These are phyloP conservation scores for Yamadazyma mexicana DNA, from an alignment of 1,139 yeast species.

Conservation along the genomic window DNA sequence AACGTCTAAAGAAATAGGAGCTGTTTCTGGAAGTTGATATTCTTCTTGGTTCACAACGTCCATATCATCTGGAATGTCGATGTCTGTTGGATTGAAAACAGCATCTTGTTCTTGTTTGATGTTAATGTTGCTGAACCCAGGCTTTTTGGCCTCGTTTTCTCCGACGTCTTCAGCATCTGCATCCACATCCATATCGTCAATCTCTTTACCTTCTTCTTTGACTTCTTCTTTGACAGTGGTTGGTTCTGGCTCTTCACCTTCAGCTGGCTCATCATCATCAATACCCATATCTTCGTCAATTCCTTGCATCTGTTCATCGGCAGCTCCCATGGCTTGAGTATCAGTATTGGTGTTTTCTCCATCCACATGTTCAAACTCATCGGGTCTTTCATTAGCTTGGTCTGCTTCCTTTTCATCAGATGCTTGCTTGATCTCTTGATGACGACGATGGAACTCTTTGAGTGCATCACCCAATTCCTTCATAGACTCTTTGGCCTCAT, in stretches of 20 bases:
- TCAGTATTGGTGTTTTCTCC: constrained; percentile 75
- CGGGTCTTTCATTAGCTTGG: constrained; percentile 66
- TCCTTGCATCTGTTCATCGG: constrained; percentile 75
- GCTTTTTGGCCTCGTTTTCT: constrained; percentile 35
- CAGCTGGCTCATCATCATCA: constrained; percentile 49
- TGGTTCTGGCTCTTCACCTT: constrained; percentile 24
- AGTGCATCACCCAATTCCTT: constrained; percentile 88
- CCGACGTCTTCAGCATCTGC: constrained; percentile 24
- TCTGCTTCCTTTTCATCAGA: constrained; percentile 38
- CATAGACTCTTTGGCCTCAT: constrained; percentile 76
- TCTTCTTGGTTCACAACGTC: not conserved
- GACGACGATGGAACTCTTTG: constrained; percentile 88
- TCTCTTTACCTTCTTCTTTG: constrained; percentile 11
- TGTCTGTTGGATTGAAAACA: constrained; percentile 27
- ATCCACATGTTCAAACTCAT: constrained; percentile 89
- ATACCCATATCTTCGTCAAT: constrained; percentile 86
- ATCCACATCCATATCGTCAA: constrained; percentile 23
- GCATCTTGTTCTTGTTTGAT: constrained; percentile 24
- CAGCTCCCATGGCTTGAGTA: constrained; percentile 93
- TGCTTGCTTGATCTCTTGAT: constrained; percentile 78
- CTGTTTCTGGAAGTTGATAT: constrained; percentile 19
- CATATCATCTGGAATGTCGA: constrained; percentile 27
- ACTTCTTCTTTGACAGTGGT: constrained; percentile 19
- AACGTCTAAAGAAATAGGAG: constrained; percentile 58
- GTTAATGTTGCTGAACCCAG: constrained; percentile 49